Percentiles rank a stretch among this genome's conserved stretches.
Conservation (phyloP, 768 basidiomycete genomes). For the Suillus bovinus region DNA sequence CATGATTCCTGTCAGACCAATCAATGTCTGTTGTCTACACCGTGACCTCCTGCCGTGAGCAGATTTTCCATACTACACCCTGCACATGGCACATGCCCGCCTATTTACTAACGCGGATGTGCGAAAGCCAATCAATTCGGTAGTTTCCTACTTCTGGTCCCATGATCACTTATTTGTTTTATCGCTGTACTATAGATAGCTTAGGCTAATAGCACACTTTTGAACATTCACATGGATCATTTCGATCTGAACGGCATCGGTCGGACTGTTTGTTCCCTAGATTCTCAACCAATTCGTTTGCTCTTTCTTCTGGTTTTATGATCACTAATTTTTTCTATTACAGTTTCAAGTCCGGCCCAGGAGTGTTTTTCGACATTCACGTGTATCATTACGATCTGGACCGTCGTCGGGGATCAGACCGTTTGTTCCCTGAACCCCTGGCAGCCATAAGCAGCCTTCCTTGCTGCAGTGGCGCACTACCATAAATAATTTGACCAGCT, state of each 20-base stretch:
- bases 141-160: neutral
- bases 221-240: neutral
- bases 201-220: neutral
- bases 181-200: neutral
- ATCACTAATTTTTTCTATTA: too few species aligned
- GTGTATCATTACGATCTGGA: neutral
- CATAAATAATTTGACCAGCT: too few species aligned
- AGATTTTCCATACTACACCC: neutral
- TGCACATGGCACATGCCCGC: neutral
- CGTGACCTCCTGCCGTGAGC: neutral
- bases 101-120: neutral
- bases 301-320: neutral
- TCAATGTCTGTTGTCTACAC: neutral
- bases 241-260: neutral
- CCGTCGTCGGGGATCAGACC: neutral
- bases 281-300: too few species aligned
- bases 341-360: too few species aligned
- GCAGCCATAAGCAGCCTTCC: too few species aligned
- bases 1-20: neutral
- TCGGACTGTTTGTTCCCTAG: too few species aligned
- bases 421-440: too few species aligned
- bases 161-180: neutral
- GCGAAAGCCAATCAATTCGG: neutral
- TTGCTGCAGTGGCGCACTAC: too few species aligned
- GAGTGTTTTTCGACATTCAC: neutral